Base-by-base conservation (phyloP, 129 eudicot genomes). In the Centrapalus pauciflorus region DNA sequence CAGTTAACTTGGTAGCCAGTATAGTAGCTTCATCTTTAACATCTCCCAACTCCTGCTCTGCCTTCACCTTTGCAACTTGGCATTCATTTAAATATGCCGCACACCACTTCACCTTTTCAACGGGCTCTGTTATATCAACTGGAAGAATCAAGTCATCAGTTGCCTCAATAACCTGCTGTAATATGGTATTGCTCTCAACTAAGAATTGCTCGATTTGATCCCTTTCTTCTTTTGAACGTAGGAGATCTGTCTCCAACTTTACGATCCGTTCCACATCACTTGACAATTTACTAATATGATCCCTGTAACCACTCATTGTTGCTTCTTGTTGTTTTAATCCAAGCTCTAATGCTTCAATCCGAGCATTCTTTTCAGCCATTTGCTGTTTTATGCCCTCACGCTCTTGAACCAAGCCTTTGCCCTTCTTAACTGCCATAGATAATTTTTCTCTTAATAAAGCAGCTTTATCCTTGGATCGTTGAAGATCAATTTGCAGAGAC, bases 381-480 rank as follows among this genome's bases (percentile, higher is more conserved):
- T 55, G 52, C 50, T 78, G 69, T 73, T 79, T 87, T 74, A 84
- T 30, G 55, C 59, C 80, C 71, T 88, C 96, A 65, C 95, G 72
- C 21, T 90, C 97, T 80, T 90, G 97, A 68, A 82, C 85, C 64
- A 90, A 80, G 56, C 97, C 87, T 81, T 90, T 90, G 21, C 97
- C 97, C 61, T 90, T 90, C 34, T 90, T 90, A 27, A 87, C 93
- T 28, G 97, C 97, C 95, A 84, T 78, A n/a, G 97, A 80, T 64
- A 90, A 82, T 43, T 87, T 90, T 48, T 90, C 97, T 70, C 88
- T 80, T 51, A 90, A 67, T 46, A 80, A 52, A 65, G 64, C 74
- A 70, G 69, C 58, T 84, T 85, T 87, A 34, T 87, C 97, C 80
- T 87, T 93, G 14, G 82, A 76, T 38, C 77, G 77, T 66, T 82